Conservation (phyloP, 2,329 filamentous ascomycete genomes). For the Penicillium griseofulvum region DNA sequence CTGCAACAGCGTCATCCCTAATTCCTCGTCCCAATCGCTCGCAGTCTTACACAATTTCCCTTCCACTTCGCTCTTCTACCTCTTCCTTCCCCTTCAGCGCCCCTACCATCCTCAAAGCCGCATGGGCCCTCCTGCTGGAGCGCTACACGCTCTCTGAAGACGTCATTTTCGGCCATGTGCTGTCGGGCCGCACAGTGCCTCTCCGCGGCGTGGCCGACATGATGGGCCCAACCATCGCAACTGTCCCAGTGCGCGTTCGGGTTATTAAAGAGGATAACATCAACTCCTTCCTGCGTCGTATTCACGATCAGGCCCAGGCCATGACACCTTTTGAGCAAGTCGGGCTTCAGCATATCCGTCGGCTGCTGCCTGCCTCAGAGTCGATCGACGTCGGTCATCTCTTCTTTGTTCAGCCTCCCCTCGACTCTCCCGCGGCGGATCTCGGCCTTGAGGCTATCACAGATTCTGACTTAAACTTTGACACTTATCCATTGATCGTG, state of each 20-base stretch:
- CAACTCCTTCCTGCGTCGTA: neutral
- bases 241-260: neutral
- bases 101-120: slow-evolving; percentile 1
- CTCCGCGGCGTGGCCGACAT: neutral
- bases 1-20: neutral
- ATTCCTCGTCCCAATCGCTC: neutral
- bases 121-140: neutral
- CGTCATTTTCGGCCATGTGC: neutral
- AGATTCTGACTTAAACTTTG: neutral
- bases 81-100: neutral
- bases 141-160: neutral
- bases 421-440: neutral
- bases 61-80: neutral
- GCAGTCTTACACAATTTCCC: neutral
- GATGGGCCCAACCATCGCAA: neutral
- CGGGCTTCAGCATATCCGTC: slow-evolving; percentile 1
- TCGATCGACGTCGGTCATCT: slow-evolving; percentile 3
- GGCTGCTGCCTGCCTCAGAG: neutral
- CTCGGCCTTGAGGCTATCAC: neutral
- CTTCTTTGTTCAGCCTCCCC: slow-evolving; percentile 1
- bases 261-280: neutral
- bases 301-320: neutral
- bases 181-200: neutral
- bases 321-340: slow-evolving; percentile 1
- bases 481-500: slow-evolving; percentile 4